These are phyloP conservation scores for Tolypocladium nubicola DNA, from an alignment of 2,329 filamentous ascomycete genomes.

Conservation along the genomic window DNA sequence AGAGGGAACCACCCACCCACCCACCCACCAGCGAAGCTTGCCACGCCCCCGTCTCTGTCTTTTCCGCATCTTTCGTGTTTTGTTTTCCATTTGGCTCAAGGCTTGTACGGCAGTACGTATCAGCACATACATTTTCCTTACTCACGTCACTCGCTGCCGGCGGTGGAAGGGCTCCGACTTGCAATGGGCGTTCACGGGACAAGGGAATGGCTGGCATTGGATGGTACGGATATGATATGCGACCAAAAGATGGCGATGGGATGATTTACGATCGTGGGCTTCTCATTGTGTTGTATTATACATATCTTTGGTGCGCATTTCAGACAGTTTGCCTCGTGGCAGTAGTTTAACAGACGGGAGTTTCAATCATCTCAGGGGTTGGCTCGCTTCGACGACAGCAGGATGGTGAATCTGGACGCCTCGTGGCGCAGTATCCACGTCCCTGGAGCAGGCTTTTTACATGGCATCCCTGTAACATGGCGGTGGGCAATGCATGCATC, in stretches of 20 bases:
- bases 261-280: slow-evolving; percentile 5
- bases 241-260: slow-evolving; percentile 19
- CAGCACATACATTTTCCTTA: not conserved
- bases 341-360: not conserved
- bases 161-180: not conserved
- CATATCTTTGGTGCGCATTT: not conserved
- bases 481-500: not conserved
- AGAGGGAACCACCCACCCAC: too few species aligned
- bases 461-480: not conserved
- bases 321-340: not conserved
- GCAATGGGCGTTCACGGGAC: slow-evolving; percentile 6
- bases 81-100: not conserved
- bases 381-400: not conserved
- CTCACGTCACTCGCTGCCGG: not conserved
- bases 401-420: not conserved
- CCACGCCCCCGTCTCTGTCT: slow-evolving; percentile 2
- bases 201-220: slow-evolving; percentile 13
- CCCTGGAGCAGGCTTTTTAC: not conserved
- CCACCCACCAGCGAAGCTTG: not conserved
- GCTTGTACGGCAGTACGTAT: not conserved
- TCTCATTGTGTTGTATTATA: not conserved
- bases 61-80: not conserved
- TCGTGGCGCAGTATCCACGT: not conserved
- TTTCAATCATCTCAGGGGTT: not conserved
- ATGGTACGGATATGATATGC: slow-evolving; percentile 15